These are phyloP conservation scores for Pichia sp. DNA, from an alignment of 1,139 yeast genomes.

Conservation along the genomic window DNA sequence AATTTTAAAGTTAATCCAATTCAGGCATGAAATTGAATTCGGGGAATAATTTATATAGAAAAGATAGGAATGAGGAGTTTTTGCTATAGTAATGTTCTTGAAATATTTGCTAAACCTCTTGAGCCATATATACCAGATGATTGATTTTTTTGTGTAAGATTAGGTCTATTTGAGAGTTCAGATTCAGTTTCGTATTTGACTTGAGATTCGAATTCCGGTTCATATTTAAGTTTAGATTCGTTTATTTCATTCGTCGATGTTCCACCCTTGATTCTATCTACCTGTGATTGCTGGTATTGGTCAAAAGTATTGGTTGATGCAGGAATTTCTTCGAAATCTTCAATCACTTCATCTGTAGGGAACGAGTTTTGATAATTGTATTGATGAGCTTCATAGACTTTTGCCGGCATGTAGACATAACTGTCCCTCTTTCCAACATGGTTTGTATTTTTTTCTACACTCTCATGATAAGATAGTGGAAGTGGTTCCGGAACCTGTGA, in stretches of 20 bases:
- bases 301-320: background rate
- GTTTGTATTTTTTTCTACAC: too few relatives aligned
- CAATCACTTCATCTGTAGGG: background rate
- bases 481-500: too few relatives aligned
- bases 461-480: too few relatives aligned
- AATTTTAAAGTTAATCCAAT: conserved; percentile 35
- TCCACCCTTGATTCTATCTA: too few relatives aligned
- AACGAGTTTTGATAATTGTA: background rate
- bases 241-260: too few relatives aligned
- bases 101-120: conserved; percentile 4
- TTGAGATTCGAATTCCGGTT: too few relatives aligned
- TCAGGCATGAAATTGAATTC: background rate
- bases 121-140: conserved; percentile 7
- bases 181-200: background rate
- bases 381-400: conserved; percentile 7
- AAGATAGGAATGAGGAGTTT: too few relatives aligned
- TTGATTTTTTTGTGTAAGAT: background rate
- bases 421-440: too few relatives aligned
- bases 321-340: background rate
- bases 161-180: background rate
- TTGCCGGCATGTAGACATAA: conserved; percentile 10
- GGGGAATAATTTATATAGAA: background rate
- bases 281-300: too few relatives aligned
- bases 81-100: conserved; percentile 1
- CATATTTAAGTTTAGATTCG: too few relatives aligned